Percentiles rank a stretch among this genome's conserved stretches.
phyloP scores from a whole-genome alignment of 208 protist species.

The Trichomonas tenax region DNA sequence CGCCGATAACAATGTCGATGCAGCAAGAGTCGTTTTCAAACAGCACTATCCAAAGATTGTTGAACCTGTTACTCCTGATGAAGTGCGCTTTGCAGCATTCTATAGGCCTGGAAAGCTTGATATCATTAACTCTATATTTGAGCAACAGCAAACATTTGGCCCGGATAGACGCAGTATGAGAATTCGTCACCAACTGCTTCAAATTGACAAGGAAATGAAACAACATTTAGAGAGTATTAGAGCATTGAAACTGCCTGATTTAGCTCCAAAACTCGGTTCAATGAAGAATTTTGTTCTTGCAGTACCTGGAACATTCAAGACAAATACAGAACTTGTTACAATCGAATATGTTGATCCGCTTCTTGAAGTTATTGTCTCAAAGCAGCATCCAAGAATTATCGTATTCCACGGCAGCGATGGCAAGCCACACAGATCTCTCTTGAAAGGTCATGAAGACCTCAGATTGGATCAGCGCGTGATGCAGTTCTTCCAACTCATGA shows the following conservation, averaged over 20 bases:
- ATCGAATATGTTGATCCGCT: neutral
- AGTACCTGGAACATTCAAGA: neutral
- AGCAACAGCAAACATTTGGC: neutral
- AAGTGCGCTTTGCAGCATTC: neutral
- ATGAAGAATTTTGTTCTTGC: neutral
- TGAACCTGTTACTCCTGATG: neutral
- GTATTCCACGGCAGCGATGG: neutral
- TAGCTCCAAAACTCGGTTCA: neutral
- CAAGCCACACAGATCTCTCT: neutral
- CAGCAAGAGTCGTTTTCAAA: neutral
- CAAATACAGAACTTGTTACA: neutral
- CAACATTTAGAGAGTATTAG: neutral
- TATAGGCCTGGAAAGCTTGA: neutral
- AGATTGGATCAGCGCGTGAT: neutral
- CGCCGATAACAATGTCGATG: neutral
- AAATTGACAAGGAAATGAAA: neutral
- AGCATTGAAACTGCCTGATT: neutral
- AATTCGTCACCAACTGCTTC: neutral
- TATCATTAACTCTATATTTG: neutral
- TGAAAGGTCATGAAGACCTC: neutral
- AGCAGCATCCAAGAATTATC: neutral
- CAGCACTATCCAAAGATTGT: neutral
- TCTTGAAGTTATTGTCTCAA: neutral
- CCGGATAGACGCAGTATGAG: neutral
- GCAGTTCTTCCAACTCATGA: conserved; percentile 16